A percentile compares a stretch with the other conserved stretches of the same genome.
phyloP scores from a whole-genome alignment of 2,329 filamentous ascomycete species.

The Verticillium nonalfalfae region DNA sequence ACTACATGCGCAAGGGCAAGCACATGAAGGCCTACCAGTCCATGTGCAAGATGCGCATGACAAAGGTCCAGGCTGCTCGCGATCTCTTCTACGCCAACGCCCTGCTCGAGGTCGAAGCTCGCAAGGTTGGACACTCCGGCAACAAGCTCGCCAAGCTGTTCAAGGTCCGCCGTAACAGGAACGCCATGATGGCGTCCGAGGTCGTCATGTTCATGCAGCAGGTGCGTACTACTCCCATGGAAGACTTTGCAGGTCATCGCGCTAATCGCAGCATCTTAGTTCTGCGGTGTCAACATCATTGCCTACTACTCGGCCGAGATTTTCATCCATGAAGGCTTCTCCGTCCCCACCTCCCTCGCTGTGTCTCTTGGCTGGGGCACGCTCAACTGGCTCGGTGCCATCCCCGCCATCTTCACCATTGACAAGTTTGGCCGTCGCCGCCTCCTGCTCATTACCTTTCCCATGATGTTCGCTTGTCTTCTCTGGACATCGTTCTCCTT shows the following conservation, averaged over 20 bases:
- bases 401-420: slow-evolving; percentile 59
- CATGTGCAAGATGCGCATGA: slow-evolving; percentile 39
- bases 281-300: slow-evolving; percentile 7
- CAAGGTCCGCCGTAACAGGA: slow-evolving; percentile 54
- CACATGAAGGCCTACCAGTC: slow-evolving; percentile 39
- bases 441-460: slow-evolving; percentile 57
- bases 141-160: slow-evolving; percentile 37
- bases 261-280: not conserved
- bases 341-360: slow-evolving; percentile 42
- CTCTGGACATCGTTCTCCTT: slow-evolving; percentile 41
- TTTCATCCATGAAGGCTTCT: slow-evolving; percentile 30
- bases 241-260: no score
- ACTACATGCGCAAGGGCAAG: slow-evolving; percentile 42
- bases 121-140: slow-evolving; percentile 20
- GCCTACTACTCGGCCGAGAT: slow-evolving; percentile 58
- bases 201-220: slow-evolving; percentile 66
- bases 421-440: slow-evolving; percentile 62
- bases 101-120: slow-evolving; percentile 47
- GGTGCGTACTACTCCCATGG: slow-evolving; percentile 15
- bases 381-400: slow-evolving; percentile 59
- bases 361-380: slow-evolving; percentile 59
- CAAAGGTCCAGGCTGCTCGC: slow-evolving; percentile 47
- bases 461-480: slow-evolving; percentile 50
- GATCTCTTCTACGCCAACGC: slow-evolving; percentile 52
- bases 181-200: slow-evolving; percentile 52